A percentile compares a stretch with the other conserved stretches of the same genome.
phyloP scores from a whole-genome alignment of 495 filamentous ascomycete species.

The Aspergillus cavernicola region DNA sequence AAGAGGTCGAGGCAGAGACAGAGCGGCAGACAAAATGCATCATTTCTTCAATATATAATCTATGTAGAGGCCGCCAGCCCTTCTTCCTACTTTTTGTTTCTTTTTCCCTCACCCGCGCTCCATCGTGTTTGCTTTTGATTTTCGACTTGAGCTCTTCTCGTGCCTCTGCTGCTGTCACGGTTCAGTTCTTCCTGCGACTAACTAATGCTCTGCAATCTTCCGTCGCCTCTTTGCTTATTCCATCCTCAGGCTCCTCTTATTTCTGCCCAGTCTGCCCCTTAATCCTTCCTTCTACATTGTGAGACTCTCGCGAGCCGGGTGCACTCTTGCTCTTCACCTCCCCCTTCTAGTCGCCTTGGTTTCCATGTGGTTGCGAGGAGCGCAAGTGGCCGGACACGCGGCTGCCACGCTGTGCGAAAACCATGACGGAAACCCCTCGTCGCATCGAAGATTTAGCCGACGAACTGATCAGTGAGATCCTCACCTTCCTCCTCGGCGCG shows the following conservation, averaged over 20 bases:
- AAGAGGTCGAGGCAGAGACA: neutral
- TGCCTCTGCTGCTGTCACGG: neutral
- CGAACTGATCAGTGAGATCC: conserved; percentile 59
- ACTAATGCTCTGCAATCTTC: conserved; percentile 11
- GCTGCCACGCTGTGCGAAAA: conserved; percentile 33
- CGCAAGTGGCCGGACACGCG: conserved; percentile 35
- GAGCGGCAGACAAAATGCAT: conserved; percentile 20
- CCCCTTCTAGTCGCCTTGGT: conserved; percentile 11
- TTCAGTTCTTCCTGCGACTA: too few relatives aligned
- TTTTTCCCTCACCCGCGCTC: neutral
- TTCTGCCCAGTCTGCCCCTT: conserved; percentile 8
- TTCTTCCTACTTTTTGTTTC: conserved; percentile 10
- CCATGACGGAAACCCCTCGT: conserved; percentile 31
- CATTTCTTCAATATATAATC: conserved; percentile 17
- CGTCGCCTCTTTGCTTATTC: conserved; percentile 19
- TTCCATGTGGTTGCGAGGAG: conserved; percentile 40
- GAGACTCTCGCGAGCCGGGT: conserved; percentile 12
- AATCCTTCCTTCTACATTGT: conserved; percentile 9
- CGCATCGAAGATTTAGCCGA: conserved; percentile 53
- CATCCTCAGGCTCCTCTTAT: conserved; percentile 2
- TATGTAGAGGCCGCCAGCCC: conserved; percentile 2
- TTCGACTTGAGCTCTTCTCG: neutral
- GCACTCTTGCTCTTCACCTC: conserved; percentile 9
- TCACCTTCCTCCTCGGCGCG: conserved; percentile 30
- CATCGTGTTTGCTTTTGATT: conserved; percentile 2